phyloP scores from a whole-genome alignment of 257 asterid genomes.

The Scutellaria minor region DNA sequence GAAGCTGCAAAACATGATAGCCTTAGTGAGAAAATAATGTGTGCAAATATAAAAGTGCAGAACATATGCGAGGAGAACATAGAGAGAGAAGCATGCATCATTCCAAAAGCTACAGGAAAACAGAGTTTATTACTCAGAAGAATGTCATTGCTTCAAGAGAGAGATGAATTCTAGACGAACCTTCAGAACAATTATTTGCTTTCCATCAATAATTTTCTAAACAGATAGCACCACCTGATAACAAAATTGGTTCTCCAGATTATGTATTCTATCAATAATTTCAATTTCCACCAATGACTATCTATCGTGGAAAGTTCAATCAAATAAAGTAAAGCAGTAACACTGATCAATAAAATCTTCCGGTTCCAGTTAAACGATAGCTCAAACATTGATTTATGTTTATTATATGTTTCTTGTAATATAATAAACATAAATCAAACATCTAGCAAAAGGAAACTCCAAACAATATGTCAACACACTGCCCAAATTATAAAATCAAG shows the following conservation, averaged over 20 bases:
- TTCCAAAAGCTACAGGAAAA: not conserved
- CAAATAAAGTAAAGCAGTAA: not conserved
- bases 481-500: not conserved
- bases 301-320: not conserved
- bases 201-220: too few species aligned
- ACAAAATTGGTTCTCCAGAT: not conserved
- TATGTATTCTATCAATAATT: conserved; percentile 10
- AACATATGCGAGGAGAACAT: not conserved
- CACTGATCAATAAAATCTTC: conserved; percentile 1
- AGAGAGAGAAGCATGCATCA: conserved; percentile 14
- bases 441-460: not conserved
- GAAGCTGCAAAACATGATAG: conserved; percentile 24
- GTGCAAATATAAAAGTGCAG: not conserved
- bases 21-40: not conserved
- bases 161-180: not conserved
- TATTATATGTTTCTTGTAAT: too few species aligned
- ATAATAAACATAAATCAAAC: not conserved
- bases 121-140: not conserved
- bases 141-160: conserved; percentile 9
- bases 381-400: too few species aligned
- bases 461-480: not conserved
- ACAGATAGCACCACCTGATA: not conserved
- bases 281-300: not conserved
- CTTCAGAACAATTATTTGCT: not conserved
- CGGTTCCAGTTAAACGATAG: not conserved